Percentiles rank a stretch among this genome's conserved stretches.
phyloP scores from a whole-genome alignment of 768 basidiomycete species.

The Hygrophorus russula region DNA sequence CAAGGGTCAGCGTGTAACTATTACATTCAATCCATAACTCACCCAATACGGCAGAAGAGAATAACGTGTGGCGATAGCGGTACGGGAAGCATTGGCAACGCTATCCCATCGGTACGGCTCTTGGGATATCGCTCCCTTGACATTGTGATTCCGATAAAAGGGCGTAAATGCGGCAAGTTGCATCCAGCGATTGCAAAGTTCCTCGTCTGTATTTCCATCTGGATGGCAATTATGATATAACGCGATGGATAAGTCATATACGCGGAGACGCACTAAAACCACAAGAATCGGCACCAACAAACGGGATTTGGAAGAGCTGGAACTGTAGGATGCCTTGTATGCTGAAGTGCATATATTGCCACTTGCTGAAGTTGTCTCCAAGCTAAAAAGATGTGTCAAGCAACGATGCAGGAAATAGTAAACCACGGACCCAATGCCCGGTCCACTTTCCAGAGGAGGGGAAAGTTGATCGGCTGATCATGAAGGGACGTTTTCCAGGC shows the following conservation, averaged over 20 bases:
- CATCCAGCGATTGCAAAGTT: constrained; percentile 82
- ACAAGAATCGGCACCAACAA: constrained; percentile 75
- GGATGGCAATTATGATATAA: neutral
- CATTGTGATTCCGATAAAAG: constrained; percentile 76
- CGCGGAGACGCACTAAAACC: constrained; percentile 35
- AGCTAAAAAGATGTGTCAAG: constrained; percentile 28
- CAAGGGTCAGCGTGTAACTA: constrained; percentile 2
- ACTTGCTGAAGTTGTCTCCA: constrained; percentile 45
- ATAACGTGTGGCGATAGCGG: constrained; percentile 62
- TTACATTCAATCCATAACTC: constrained; percentile 11
- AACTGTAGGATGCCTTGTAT: constrained; percentile 75
- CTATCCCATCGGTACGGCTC: constrained; percentile 78
- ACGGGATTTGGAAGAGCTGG: constrained; percentile 66
- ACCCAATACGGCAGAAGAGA: constrained; percentile 74
- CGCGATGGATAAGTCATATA: neutral
- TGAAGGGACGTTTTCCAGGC: constrained; percentile 29
- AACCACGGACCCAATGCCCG: constrained; percentile 1
- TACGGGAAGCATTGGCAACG: constrained; percentile 63
- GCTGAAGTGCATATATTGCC: constrained; percentile 59
- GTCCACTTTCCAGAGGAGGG: constrained; percentile 48
- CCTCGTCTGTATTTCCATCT: constrained; percentile 64
- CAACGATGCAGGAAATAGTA: neutral
- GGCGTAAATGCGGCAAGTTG: constrained; percentile 74
- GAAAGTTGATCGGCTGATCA: constrained; percentile 6
- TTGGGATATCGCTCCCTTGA: constrained; percentile 54